Conservation (phyloP, 495 filamentous ascomycete genomes). For the Achaetomiella virescens region DNA sequence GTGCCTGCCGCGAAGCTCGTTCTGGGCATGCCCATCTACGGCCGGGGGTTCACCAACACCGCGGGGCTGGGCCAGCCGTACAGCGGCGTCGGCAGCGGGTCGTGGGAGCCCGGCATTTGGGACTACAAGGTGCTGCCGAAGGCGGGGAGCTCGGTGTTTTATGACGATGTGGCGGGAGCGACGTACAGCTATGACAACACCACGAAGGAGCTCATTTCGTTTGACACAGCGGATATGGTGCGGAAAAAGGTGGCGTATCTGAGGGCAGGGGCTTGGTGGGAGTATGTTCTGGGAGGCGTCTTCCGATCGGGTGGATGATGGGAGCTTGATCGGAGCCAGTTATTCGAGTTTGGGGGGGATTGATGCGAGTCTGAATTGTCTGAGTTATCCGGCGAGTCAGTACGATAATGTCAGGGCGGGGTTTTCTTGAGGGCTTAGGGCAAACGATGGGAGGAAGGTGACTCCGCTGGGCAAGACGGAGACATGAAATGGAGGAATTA, state of each 20-base stretch:
- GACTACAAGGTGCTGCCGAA: slow-evolving; percentile 67
- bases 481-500: not conserved
- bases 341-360: slow-evolving; percentile 31
- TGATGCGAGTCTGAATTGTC: slow-evolving; percentile 30
- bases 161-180: slow-evolving; percentile 47
- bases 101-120: slow-evolving; percentile 77
- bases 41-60: slow-evolving; percentile 67
- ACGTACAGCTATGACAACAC: slow-evolving; percentile 63
- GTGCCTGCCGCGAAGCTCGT: slow-evolving; percentile 63
- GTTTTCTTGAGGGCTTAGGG: slow-evolving; percentile 13
- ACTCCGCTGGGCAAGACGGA: no score
- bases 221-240: slow-evolving; percentile 61
- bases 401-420: slow-evolving; percentile 35
- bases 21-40: slow-evolving; percentile 84
- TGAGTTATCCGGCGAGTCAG: slow-evolving; percentile 37
- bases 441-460: not conserved
- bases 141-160: slow-evolving; percentile 40
- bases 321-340: slow-evolving; percentile 57
- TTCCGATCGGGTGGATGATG: slow-evolving; percentile 56
- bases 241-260: slow-evolving; percentile 61
- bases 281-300: slow-evolving; percentile 92
- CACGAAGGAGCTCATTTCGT: slow-evolving; percentile 59
- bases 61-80: slow-evolving; percentile 61
- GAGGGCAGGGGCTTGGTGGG: slow-evolving; percentile 59
- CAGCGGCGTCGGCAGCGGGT: slow-evolving; percentile 54